Conservation (phyloP, 2,329 filamentous ascomycete genomes). For the Fusarium zealandicum region DNA sequence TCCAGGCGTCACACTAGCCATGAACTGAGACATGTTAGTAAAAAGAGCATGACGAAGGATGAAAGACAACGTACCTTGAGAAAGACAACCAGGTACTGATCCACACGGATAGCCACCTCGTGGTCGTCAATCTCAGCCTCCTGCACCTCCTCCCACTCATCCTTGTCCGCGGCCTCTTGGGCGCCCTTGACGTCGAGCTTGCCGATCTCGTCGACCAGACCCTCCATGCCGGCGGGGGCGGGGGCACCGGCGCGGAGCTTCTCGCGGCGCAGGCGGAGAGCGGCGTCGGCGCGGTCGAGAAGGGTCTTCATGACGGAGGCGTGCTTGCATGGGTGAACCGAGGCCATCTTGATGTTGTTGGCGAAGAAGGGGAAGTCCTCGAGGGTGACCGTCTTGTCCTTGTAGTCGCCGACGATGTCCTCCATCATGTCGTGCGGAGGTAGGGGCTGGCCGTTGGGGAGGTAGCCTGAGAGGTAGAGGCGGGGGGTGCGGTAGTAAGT, state of each 20-base stretch:
- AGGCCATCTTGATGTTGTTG: constrained; percentile 92
- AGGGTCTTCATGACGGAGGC: constrained; percentile 98
- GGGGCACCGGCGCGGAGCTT: constrained; percentile 67
- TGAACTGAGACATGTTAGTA: constrained; percentile 59
- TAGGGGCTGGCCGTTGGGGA: constrained; percentile 78
- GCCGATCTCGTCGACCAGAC: constrained; percentile 81
- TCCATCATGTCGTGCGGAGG: constrained; percentile 91
- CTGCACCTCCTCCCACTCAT: constrained; percentile 72
- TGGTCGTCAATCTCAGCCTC: constrained; percentile 69
- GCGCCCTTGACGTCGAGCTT: constrained; percentile 65
- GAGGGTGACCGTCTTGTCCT: constrained; percentile 97
- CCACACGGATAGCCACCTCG: constrained; percentile 83
- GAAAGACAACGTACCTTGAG: constrained; percentile 68
- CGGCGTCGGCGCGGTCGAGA: constrained; percentile 92
- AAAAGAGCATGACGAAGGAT: not conserved
- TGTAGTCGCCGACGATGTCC: constrained; percentile 95
- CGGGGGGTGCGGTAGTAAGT: constrained; percentile 96
- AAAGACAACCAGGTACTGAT: constrained; percentile 88
- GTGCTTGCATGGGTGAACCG: constrained; percentile 96
- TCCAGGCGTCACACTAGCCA: constrained; percentile 89
- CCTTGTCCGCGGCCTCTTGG: constrained; percentile 59
- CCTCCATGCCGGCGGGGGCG: constrained; percentile 71
- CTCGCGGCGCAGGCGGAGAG: constrained; percentile 85
- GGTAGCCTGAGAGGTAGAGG: constrained; percentile 92
- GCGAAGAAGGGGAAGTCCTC: constrained; percentile 97